phyloP scores from a whole-genome alignment of 441 rosid genomes.

The Sinapis alba region DNA sequence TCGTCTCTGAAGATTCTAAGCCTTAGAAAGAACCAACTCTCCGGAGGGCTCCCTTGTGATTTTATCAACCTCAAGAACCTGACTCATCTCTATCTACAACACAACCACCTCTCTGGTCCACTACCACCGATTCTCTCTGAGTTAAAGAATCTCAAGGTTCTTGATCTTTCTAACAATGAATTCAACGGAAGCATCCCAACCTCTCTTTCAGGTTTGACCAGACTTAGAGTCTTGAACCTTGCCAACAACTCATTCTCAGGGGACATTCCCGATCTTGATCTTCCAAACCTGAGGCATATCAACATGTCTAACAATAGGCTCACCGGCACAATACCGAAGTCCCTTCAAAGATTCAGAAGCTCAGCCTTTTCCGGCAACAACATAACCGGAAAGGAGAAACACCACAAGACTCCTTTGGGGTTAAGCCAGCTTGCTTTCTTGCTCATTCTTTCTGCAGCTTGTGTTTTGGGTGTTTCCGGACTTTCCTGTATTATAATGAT shows the following conservation, averaged over 20 bases:
- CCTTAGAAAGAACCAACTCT: conserved; percentile 73
- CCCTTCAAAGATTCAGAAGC: conserved; percentile 60
- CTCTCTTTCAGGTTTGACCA: background rate
- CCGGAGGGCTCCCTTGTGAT: conserved; percentile 73
- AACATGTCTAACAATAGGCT: conserved; percentile 73
- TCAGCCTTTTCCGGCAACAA: conserved; percentile 72
- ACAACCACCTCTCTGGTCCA: conserved; percentile 68
- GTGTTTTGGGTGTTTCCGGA: conserved; percentile 47
- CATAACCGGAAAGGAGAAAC: conserved; percentile 28
- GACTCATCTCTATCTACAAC: conserved; percentile 75
- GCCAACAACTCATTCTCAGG: conserved; percentile 74
- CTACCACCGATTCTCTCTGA: conserved; percentile 56
- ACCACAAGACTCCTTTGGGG: conserved; percentile 53
- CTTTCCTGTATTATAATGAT: conserved; percentile 51
- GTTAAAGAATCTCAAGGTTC: conserved; percentile 59
- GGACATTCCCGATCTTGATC: conserved; percentile 48
- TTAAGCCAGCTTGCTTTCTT: conserved; percentile 55
- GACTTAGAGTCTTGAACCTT: conserved; percentile 44
- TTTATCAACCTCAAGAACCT: conserved; percentile 58
- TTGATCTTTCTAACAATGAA: conserved; percentile 76
- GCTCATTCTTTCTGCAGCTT: conserved; percentile 53
- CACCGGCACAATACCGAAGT: conserved; percentile 57
- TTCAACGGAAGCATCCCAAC: conserved; percentile 47
- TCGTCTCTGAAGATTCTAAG: conserved; percentile 72
- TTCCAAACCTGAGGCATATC: conserved; percentile 63